These are phyloP conservation scores for Protomyces pachydermus DNA, from an alignment of 1,139 yeast species.

Conservation along the genomic window DNA sequence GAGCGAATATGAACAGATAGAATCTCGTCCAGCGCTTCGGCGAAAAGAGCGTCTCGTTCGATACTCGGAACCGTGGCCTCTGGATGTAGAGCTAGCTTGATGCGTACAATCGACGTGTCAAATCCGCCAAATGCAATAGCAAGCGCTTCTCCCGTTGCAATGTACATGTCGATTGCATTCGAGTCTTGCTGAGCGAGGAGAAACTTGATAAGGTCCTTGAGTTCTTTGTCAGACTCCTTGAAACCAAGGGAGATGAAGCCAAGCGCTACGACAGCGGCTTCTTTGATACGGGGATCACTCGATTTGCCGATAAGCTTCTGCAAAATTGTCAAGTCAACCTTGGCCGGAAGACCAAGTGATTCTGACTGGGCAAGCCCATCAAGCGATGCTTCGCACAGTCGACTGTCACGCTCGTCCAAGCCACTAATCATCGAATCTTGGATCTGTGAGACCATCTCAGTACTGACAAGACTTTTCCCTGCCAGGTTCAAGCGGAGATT, in stretches of 20 bases:
- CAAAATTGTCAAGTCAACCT: background rate
- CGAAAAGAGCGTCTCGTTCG: background rate
- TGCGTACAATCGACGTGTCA: constrained; percentile 55
- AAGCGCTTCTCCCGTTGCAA: constrained; percentile 81
- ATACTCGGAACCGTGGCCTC: background rate
- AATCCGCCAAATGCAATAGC: constrained; percentile 71
- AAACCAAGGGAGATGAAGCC: background rate
- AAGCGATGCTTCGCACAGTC: background rate
- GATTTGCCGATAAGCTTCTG: background rate
- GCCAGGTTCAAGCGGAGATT: background rate
- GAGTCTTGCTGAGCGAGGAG: background rate
- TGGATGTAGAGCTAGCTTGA: constrained; percentile 49
- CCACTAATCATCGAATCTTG: background rate
- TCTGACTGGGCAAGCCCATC: background rate
- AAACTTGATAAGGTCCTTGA: background rate
- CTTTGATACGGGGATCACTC: background rate
- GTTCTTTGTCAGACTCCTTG: background rate
- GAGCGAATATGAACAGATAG: background rate
- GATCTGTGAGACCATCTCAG: background rate
- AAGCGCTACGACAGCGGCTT: background rate
- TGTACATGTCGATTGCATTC: constrained; percentile 35
- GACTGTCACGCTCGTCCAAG: background rate
- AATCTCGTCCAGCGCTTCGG: background rate
- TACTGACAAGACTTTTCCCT: background rate
- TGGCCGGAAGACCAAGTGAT: background rate